phyloP scores from a whole-genome alignment of 2,329 filamentous ascomycete genomes.

The Paecilomyces formosus region DNA sequence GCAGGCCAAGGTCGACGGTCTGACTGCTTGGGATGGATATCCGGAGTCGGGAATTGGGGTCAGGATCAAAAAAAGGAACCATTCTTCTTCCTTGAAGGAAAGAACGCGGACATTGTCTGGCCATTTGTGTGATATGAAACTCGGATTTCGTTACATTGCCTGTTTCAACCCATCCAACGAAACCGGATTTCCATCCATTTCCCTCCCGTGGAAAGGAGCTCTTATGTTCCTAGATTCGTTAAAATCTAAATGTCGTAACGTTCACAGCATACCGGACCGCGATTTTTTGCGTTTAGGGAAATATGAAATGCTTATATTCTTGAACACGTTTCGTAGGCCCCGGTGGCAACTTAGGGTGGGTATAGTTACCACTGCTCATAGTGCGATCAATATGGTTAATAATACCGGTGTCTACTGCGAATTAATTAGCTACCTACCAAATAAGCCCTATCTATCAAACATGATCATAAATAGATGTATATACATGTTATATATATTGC shows the following conservation, averaged over 20 bases:
- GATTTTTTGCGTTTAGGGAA: background rate
- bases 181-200: background rate
- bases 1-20: conserved; percentile 1
- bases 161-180: conserved; percentile 1
- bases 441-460: no score
- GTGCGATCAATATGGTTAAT: background rate
- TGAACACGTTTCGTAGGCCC: background rate
- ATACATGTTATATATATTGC: no score
- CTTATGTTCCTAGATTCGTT: background rate
- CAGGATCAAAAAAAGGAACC: background rate
- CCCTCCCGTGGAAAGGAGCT: background rate
- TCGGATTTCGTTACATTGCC: background rate
- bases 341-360: background rate
- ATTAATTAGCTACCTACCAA: no score
- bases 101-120: background rate
- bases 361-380: background rate
- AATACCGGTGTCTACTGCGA: no score
- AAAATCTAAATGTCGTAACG: conserved; percentile 1
- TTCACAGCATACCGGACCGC: background rate
- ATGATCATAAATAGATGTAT: no score
- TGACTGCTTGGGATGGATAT: background rate
- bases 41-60: background rate
- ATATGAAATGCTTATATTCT: background rate
- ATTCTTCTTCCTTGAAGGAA: background rate
- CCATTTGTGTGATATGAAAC: background rate